Base-by-base conservation (phyloP, 108 stramenopile species). In the Skeletonema marinoi region DNA sequence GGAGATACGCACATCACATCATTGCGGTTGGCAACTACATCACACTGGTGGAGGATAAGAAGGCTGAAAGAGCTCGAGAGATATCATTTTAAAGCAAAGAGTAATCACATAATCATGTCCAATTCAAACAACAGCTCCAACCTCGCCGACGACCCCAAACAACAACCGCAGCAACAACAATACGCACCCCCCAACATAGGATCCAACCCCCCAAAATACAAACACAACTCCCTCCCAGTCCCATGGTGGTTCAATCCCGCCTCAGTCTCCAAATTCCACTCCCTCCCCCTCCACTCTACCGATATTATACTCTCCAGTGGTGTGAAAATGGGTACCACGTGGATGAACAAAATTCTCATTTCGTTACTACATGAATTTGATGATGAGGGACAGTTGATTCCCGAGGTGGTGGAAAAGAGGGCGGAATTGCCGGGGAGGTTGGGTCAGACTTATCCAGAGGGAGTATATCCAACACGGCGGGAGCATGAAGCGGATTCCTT, bases 301-400 rank as follows among this genome's bases (percentile, higher is more conserved):
- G 80, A 81, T 33, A 42, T 81, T 14, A 33, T 81, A 17, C 25
- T 81, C 4, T 60, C 66, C 38, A 72, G 70, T 30, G 70, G 70
- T 13, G 65, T 81, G 3, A 81, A 81, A 58, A 77, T 77, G 80
- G 80, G 80, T 2, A 81, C 80, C 5, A 81, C 80, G 3, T 81
- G 80, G 80, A 32, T 81, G 30, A 56, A 39, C 3, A 63, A 63
- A 25, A 54, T 77, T 25, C 64, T 77, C 38, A 54, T 60, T 48
- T 30, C 9, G 0, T 48, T 77, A 19, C n/a, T 81, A 1, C 21
- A 73, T 33, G 80, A 73, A 42, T 50, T 50, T 36, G 76, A 77
- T 35, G 44, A 61, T 7, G 32, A 60, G 6, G 79, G 72, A 1
- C 29, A 69, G 5, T 0, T 66, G 36, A 74, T 68, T 9, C 41